Percentiles rank a stretch among this genome's conserved stretches.
These are phyloP conservation scores for Linum trigynum DNA, from an alignment of 345 rosid genomes.

Conservation along the genomic window DNA sequence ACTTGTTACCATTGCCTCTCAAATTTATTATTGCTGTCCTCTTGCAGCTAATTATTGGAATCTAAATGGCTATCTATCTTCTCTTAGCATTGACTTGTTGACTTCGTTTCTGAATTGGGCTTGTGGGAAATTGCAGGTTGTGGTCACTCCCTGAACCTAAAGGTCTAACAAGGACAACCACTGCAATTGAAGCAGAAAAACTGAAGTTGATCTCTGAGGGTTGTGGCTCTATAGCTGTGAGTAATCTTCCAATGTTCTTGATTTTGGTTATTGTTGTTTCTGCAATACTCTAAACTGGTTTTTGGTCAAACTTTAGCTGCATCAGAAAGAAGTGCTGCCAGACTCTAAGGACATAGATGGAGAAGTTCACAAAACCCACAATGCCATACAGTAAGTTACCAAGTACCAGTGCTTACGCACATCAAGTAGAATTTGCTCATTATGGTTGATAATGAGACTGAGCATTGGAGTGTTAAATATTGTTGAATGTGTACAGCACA, in stretches of 20 bases:
- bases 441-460: too few species aligned
- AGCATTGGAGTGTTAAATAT: too few species aligned
- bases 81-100: neutral
- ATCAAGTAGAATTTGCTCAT: too few species aligned
- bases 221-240: slow-evolving; percentile 54
- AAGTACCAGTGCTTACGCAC: too few species aligned
- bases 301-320: slow-evolving; percentile 25
- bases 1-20: neutral
- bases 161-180: slow-evolving; percentile 38
- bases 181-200: slow-evolving; percentile 61
- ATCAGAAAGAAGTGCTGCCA: slow-evolving; percentile 58
- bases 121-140: slow-evolving; percentile 34
- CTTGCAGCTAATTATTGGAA: neutral
- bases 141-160: slow-evolving; percentile 61
- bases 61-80: neutral
- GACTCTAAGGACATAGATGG: slow-evolving; percentile 57
- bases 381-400: slow-evolving; percentile 65
- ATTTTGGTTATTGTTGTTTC: neutral
- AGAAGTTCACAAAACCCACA: slow-evolving; percentile 64
- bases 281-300: slow-evolving; percentile 28
- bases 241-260: slow-evolving; percentile 18
- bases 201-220: slow-evolving; percentile 72
- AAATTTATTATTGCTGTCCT: neutral
- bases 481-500: slow-evolving; percentile 34
- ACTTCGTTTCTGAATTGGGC: neutral